Evolutionary conservation across 176 grass and related monocot genomes (phyloP), one percentile per base, ranked within the genome.

Genomic region (bread wheat (Triticum aestivum)): DNA sequence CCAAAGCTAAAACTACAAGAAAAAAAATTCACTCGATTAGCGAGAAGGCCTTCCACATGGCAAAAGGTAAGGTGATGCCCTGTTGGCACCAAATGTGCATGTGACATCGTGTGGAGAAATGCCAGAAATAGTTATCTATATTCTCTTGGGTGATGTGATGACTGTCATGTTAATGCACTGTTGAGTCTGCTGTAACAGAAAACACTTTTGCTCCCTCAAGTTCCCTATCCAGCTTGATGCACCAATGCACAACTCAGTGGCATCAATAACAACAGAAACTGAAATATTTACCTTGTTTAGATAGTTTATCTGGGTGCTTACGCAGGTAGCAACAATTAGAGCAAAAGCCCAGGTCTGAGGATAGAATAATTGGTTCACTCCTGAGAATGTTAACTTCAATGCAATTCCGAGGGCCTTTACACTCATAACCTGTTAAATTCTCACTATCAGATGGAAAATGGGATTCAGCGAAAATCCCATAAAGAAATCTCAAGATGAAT

Each of bases 391-490:
- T 79, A 97, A 82, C 78, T 97, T 97, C 80, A 97, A 79, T 54
- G 92, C 95, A 93, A 97, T 97, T 69, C 95, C 95, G 35, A 97
- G 91, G 86, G 92, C 92, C 87, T 92, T 97, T 80, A 95, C 92
- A 58, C 92, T 90, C 95, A 97, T 95, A 78, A 97, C 95, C 92
- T 95, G 76, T 89, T 56, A 85, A 86, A 88, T 69, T 87, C 11
- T 79, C 14, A 79, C 44, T 66, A 26, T 89, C 65, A 87, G 45
- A 85, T 66, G 83, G 17, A 78, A 71, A 65, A 85, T 83, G 34
- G 80, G 33, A 83, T 67, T 72, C 72, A 44, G 41, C 12, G 61
- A 70, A 75, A 66, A 45, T 21, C 2, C 27, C 45, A 79, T 62
- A 67, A 70, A 81, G 41, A 83, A 85, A 37, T 39, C 79, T 74